Base-by-base conservation (phyloP, 148 eudicot species). In the Hydrangea macrophylla region DNA sequence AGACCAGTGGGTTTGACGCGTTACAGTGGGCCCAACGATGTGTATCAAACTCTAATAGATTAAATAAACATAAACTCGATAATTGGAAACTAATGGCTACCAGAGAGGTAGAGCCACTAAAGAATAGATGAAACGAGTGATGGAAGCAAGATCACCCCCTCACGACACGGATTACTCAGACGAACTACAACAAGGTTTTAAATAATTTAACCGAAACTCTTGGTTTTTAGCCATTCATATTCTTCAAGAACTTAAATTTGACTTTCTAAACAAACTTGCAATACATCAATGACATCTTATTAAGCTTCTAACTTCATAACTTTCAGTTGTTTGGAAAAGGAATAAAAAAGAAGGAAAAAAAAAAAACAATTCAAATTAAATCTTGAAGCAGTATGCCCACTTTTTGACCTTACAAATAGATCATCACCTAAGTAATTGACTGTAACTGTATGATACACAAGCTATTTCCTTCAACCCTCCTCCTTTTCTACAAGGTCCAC, bases 341-440 rank as follows among this genome's bases (percentile, higher is more conserved):
- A 18, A 48, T 58, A 35, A 13, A 67, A 25, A 20, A 1, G n/a
- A 67, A 45, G 13, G 15, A 17, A 17, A 64, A 64, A 13, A n/a
- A 26, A 5, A 53, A 5, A 6, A 61, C 15, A 35, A 37, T n/a
- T 11, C 23, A n/a, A 24, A 18, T 62, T 62, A 53, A 6, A 55
- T 55, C 17, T 32, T 25, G 2, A 35, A 37, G 22, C 37, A 23
- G 2, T 9, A 27, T 20, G 22, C 12, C n/a, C 23, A 23, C 20
- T 33, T 37, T 53, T 32, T 54, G 69, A 65, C 58, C 15, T 13
- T 45, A 66, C 55, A 48, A 67, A 5, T 50, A 48, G 23, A 48
- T 55, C 18, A 65, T 2, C 44, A 53, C 13, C 18, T 51, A 53
- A 53, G 4, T 17, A 15, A 65, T 32, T 31, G 13, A 65, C 32